phyloP scores from a whole-genome alignment of 495 filamentous ascomycete genomes.

The Penicillium malachiteum region DNA sequence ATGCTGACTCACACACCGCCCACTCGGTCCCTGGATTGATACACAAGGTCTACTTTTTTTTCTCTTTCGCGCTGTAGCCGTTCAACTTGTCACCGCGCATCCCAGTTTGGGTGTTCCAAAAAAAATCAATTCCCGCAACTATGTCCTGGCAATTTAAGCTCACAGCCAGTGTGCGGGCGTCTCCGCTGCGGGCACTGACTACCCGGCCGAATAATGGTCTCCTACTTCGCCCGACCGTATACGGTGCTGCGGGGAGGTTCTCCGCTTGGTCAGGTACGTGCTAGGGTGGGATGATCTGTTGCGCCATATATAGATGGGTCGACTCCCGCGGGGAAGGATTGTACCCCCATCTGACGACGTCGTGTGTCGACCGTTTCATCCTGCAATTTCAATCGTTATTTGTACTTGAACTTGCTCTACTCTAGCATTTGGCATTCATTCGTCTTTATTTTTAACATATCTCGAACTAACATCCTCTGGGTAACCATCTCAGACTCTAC shows the following conservation, averaged over 20 bases:
- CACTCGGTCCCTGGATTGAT: not conserved
- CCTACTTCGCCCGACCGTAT: slow-evolving; percentile 28
- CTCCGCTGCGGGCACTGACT: slow-evolving; percentile 32
- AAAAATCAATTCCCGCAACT: not conserved
- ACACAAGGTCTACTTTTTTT: not conserved
- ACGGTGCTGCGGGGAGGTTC: slow-evolving; percentile 29
- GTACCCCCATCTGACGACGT: slow-evolving; percentile 5
- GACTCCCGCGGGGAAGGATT: not conserved
- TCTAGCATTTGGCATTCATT: slow-evolving; percentile 10
- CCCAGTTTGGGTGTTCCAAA: not conserved
- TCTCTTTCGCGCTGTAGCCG: not conserved
- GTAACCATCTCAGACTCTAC: slow-evolving; percentile 19
- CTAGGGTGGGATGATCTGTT: slow-evolving; percentile 15
- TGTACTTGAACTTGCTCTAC: not conserved
- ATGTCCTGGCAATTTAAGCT: slow-evolving; percentile 43
- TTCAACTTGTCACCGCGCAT: not conserved
- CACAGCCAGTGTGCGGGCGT: slow-evolving; percentile 34
- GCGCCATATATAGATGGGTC: slow-evolving; percentile 21
- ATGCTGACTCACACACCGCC: slow-evolving; percentile 7
- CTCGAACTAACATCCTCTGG: slow-evolving; percentile 22
- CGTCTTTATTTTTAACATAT: slow-evolving; percentile 11
- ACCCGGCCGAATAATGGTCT: slow-evolving; percentile 33
- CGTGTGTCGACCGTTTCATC: not conserved
- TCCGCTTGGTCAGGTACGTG: slow-evolving; percentile 31
- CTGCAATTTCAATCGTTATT: not conserved